Evolutionary conservation across 306 rosid species (phyloP), one percentile per base, ranked within the genome.

Genomic region (Lupinus albus): DNA sequence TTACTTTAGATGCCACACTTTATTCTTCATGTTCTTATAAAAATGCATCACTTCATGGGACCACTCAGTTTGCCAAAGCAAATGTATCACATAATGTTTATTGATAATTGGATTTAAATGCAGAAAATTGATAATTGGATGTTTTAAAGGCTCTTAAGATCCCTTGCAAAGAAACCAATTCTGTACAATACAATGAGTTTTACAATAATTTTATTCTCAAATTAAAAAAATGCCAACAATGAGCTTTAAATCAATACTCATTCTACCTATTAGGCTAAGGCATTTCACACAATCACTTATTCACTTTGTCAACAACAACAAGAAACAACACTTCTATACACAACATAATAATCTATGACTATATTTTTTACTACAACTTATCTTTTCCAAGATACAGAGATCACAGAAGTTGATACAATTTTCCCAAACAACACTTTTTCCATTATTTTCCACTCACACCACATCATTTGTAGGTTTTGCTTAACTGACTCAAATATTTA

Each of bases 211-310:
- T 36, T 16, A 7, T 7, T 52, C 42, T 6, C 20, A 18, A 33
- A 64, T 35, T 25, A 58, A 68, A 25, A 5, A 12, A 20, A 35
- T 7, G 13, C 47, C 12, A 52, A 18, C 11, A 20, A 33, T 45
- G 42, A 61, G 53, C 42, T 51, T 53, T 9, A 60, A 58, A 59
- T 58, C 56, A 15, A 28, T 44, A 21, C 8, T 44, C 11, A 47
- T 12, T 51, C 9, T 52, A 66, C 41, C 73, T 11, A 67, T 8
- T 7, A 15, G 30, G 12, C 44, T 2, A 63, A 49, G 74, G 45
- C 52, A 46, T 28, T 33, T 52, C 8, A 61, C 46, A 39, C 42
- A 67, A 52, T 2, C 64, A 71, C 46, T 25, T 13, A 38, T n/a
- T n/a, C n/a, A n/a, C n/a, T n/a, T n/a, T n/a, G n/a, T 13, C 1